Evolutionary conservation across 805 yeast species (phyloP).

Genomic region (Huiozyma sinensis): DNA sequence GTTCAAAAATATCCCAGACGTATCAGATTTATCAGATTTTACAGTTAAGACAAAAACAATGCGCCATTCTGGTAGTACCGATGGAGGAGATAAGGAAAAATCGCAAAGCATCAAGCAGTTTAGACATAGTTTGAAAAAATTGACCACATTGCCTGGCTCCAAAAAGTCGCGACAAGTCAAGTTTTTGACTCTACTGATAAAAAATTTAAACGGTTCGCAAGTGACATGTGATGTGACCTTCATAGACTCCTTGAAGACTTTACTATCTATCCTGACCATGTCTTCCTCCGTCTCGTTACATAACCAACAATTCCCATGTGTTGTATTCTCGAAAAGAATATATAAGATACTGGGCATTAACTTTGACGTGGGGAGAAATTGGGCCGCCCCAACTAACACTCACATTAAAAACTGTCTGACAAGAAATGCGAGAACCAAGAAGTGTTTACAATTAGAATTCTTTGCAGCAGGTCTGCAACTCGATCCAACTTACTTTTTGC

Average conservation of each 20-base stretch:
- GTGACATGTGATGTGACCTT: slow-evolving; percentile 10
- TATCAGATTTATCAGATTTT: neutral
- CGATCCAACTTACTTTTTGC: slow-evolving; percentile 21
- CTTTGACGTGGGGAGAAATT: slow-evolving; percentile 10
- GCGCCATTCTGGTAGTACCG: neutral
- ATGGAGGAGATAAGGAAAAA: slow-evolving; percentile 6
- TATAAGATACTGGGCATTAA: slow-evolving; percentile 7
- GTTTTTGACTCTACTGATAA: slow-evolving; percentile 12
- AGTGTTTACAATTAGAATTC: slow-evolving; percentile 16
- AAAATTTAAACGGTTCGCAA: slow-evolving; percentile 11
- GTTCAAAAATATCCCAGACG: slow-evolving; percentile 8
- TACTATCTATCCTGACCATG: slow-evolving; percentile 8
- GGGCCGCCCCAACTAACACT: slow-evolving; percentile 11
- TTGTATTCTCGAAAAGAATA: slow-evolving; percentile 6
- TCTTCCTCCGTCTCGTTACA: slow-evolving; percentile 8
- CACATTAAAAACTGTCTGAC: slow-evolving; percentile 8
- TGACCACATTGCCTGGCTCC: slow-evolving; percentile 11
- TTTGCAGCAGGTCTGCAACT: slow-evolving; percentile 18
- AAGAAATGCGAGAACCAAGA: slow-evolving; percentile 11
- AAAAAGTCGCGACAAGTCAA: slow-evolving; percentile 6
- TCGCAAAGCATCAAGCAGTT: slow-evolving; percentile 11
- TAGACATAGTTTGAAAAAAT: slow-evolving; percentile 19
- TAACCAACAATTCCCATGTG: slow-evolving; percentile 6
- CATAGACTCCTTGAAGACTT: slow-evolving; percentile 10
- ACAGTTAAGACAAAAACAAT: neutral